A percentile compares a stretch with the other conserved stretches of the same genome.
These are phyloP conservation scores for Rhizopus microsporus DNA, from an alignment of 371 early-diverging fungal species.

Conservation along the genomic window DNA sequence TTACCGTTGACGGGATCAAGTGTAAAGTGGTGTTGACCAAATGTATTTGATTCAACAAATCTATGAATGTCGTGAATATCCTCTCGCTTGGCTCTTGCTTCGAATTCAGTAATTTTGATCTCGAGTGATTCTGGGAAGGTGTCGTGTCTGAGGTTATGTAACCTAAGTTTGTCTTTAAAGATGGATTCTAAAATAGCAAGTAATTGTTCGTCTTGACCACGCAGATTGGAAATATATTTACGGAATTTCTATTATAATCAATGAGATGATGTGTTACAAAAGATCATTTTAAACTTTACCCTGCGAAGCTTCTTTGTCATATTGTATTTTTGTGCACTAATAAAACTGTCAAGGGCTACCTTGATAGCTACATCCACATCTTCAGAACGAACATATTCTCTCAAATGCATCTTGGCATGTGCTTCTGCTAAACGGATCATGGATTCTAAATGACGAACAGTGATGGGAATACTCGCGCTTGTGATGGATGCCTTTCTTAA, in stretches of 20 bases:
- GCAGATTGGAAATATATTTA: constrained; percentile 78
- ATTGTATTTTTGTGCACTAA: constrained; percentile 95
- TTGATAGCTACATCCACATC: constrained; percentile 97
- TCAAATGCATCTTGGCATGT: constrained; percentile 97
- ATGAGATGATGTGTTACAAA: neutral
- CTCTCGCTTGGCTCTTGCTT: constrained; percentile 43
- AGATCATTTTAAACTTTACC: constrained; percentile 31
- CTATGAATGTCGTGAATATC: constrained; percentile 67
- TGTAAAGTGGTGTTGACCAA: constrained; percentile 41
- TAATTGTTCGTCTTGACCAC: constrained; percentile 83
- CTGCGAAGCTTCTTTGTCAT: constrained; percentile 82
- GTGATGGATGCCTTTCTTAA: constrained; percentile 91
- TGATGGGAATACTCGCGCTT: constrained; percentile 96
- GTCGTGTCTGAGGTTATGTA: constrained; percentile 64
- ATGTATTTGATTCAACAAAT: constrained; percentile 56
- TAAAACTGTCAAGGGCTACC: constrained; percentile 94
- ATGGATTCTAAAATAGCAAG: constrained; percentile 74
- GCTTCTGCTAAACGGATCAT: constrained; percentile 98
- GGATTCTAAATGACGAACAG: constrained; percentile 98
- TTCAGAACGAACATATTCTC: constrained; percentile 88
- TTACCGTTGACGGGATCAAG: constrained; percentile 28
- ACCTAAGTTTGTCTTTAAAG: constrained; percentile 74
- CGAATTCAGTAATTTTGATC: constrained; percentile 66
- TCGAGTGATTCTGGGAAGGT: constrained; percentile 58
- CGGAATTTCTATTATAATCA: constrained; percentile 64